Conservation (phyloP, 176 grass and related monocot genomes). For the Phoenix dactylifera region DNA sequence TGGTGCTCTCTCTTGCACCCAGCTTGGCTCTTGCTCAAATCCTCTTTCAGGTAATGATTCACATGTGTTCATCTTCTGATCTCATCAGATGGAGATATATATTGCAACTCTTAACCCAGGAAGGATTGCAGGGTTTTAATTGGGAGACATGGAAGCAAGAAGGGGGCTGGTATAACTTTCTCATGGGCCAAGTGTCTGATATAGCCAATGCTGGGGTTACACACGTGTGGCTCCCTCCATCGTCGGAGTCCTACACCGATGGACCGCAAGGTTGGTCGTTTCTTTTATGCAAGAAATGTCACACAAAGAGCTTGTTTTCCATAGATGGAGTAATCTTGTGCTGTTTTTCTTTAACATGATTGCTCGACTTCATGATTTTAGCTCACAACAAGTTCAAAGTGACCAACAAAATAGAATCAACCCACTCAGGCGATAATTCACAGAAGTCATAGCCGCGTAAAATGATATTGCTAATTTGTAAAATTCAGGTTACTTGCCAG, state of each 20-base stretch:
- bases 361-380: too few relatives aligned
- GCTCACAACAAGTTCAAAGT: too few relatives aligned
- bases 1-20: not conserved
- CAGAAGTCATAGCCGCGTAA: not conserved
- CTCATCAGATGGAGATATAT: not conserved
- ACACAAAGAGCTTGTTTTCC: too few relatives aligned
- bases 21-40: not conserved
- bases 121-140: not conserved
- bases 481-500: conserved; percentile 53
- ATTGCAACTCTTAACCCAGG: not conserved
- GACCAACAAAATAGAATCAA: too few relatives aligned
- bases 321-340: too few relatives aligned
- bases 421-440: not conserved
- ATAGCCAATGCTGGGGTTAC: not conserved
- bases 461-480: not conserved
- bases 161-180: not conserved
- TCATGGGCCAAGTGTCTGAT: not conserved
- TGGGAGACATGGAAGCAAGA: conserved; percentile 1
- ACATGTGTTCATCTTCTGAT: not conserved
- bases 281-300: too few relatives aligned
- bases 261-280: too few relatives aligned
- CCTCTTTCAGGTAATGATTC: not conserved
- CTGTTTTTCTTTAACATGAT: too few relatives aligned
- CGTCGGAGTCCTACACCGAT: not conserved
- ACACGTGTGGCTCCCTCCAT: not conserved